These are phyloP conservation scores for Podaxis sp. DNA, from an alignment of 768 basidiomycete species.

Conservation along the genomic window DNA sequence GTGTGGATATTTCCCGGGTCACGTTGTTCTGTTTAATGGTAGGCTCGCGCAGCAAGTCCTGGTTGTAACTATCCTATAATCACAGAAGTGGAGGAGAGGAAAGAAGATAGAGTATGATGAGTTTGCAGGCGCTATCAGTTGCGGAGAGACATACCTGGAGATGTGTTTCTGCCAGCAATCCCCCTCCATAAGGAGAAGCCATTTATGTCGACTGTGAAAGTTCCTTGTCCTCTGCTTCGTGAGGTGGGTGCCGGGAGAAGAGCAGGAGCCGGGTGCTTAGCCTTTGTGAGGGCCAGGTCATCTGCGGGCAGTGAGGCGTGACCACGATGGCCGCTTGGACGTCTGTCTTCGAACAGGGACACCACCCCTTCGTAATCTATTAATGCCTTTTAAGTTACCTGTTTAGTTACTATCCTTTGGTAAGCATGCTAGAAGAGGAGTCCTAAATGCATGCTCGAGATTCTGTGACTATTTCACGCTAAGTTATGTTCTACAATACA, in stretches of 20 bases:
- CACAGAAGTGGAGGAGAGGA: neutral
- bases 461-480: neutral
- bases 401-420: neutral
- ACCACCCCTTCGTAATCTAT: neutral
- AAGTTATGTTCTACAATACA: neutral
- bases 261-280: neutral
- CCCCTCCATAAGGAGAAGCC: neutral
- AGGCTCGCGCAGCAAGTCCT: constrained; percentile 24
- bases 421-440: neutral
- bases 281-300: neutral
- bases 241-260: neutral
- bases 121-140: neutral
- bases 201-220: neutral
- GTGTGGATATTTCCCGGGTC: constrained; percentile 11
- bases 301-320: neutral
- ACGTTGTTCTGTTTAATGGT: neutral
- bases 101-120: neutral
- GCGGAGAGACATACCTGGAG: neutral
- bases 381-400: neutral
- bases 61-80: constrained; percentile 27
- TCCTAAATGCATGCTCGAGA: neutral
- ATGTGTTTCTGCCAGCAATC: constrained; percentile 2
- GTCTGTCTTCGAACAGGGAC: neutral
- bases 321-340: neutral
- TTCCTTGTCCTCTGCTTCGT: no score